Conservation (phyloP, 2,329 filamentous ascomycete species). For the Ceratocystis papillata region DNA sequence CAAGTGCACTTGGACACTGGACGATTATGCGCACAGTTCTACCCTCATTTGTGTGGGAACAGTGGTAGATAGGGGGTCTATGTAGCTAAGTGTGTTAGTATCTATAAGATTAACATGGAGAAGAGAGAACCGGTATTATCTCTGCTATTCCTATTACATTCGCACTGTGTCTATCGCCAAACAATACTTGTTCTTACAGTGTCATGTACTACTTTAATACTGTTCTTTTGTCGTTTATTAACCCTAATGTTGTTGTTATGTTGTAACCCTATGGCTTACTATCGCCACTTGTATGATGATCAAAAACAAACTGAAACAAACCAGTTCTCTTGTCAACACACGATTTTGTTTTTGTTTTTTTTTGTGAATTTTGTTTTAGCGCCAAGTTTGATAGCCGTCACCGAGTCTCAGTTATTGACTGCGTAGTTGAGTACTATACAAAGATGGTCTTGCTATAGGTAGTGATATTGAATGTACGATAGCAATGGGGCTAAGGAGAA, state of each 20-base stretch:
- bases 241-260: too few species aligned
- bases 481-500: too few species aligned
- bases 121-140: not conserved
- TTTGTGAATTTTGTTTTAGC: not conserved
- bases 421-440: too few species aligned
- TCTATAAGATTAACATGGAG: not conserved
- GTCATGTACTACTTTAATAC: too few species aligned
- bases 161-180: too few species aligned
- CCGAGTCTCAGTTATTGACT: too few species aligned
- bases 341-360: too few species aligned
- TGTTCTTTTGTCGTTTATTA: too few species aligned
- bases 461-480: too few species aligned
- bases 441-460: too few species aligned
- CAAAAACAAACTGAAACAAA: slow-evolving; percentile 1
- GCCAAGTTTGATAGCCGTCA: not conserved
- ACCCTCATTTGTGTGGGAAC: slow-evolving; percentile 70
- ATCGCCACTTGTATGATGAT: not conserved
- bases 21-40: slow-evolving; percentile 77
- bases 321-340: too few species aligned
- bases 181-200: not conserved
- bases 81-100: not conserved
- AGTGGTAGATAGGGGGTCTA: slow-evolving; percentile 49
- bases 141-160: too few species aligned
- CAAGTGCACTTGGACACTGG: slow-evolving; percentile 80
- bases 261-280: not conserved